phyloP scores from a whole-genome alignment of 352 stramenopile genomes.

The Globisporangium irregulare region DNA sequence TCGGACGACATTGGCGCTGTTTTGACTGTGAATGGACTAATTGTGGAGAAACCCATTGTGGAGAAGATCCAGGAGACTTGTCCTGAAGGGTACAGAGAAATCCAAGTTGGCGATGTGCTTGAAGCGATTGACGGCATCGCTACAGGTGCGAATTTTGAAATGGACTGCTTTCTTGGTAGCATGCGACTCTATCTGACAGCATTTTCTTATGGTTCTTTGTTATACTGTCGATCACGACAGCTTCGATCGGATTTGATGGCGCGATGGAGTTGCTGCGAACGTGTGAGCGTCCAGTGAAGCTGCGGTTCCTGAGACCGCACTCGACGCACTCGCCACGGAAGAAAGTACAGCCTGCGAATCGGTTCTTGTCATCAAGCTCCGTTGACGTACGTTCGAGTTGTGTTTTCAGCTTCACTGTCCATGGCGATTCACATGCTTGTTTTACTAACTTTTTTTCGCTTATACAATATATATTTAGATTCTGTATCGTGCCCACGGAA shows the following conservation, averaged over 20 bases:
- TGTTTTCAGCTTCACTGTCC: not conserved
- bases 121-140: constrained; percentile 73
- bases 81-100: constrained; percentile 35
- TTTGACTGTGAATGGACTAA: constrained; percentile 11
- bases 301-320: constrained; percentile 51
- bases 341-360: not conserved
- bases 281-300: constrained; percentile 52
- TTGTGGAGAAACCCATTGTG: constrained; percentile 35
- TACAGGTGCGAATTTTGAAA: constrained; percentile 31
- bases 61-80: constrained; percentile 31
- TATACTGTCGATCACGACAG: constrained; percentile 23
- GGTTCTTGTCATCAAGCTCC: constrained; percentile 32
- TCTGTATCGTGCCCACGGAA: constrained; percentile 50
- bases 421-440: not conserved
- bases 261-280: constrained; percentile 50
- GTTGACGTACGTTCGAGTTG: constrained; percentile 30
- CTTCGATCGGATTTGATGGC: constrained; percentile 58
- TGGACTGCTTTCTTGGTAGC: too few relatives aligned
- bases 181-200: too few relatives aligned
- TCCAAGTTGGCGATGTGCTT: constrained; percentile 65
- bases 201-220: not conserved
- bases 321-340: constrained; percentile 15
- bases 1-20: constrained; percentile 53
- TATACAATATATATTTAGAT: constrained; percentile 36
- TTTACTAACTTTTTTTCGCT: too few relatives aligned